phyloP scores from a whole-genome alignment of 106 monocot species.

The Vanilla planifolia region DNA sequence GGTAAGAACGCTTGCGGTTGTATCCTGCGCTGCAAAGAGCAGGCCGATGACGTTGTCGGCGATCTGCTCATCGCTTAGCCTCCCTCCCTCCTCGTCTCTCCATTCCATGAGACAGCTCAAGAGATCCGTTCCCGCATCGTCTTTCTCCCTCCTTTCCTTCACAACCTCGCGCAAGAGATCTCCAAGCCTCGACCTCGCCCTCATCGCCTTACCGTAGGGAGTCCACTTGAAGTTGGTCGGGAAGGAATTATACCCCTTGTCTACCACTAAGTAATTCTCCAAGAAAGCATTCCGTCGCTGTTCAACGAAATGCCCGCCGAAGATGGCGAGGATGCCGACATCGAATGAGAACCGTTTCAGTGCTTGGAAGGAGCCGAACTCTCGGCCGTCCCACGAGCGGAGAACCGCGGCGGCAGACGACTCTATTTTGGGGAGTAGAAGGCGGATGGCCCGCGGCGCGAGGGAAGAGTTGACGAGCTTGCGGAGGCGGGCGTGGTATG shows the following conservation, averaged over 20 bases:
- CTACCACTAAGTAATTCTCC: slow-evolving; percentile 49
- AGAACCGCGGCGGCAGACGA: slow-evolving; percentile 20
- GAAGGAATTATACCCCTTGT: slow-evolving; percentile 74
- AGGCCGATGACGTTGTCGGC: slow-evolving; percentile 33
- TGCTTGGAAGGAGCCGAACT: slow-evolving; percentile 21
- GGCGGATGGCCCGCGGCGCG: slow-evolving; percentile 34
- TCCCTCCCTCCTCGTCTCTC: slow-evolving; percentile 21
- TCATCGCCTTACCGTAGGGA: slow-evolving; percentile 47
- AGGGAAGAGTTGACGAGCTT: slow-evolving; percentile 38
- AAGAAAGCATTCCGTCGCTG: slow-evolving; percentile 26
- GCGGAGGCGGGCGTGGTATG: slow-evolving; percentile 51
- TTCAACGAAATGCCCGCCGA: slow-evolving; percentile 29
- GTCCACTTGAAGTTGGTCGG: slow-evolving; percentile 54
- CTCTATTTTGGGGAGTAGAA: slow-evolving; percentile 35
- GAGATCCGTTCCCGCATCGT: neutral
- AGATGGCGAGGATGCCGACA: slow-evolving; percentile 48
- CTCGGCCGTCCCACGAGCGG: slow-evolving; percentile 19
- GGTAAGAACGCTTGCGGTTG: neutral
- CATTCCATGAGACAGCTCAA: slow-evolving; percentile 38
- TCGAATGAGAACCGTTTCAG: slow-evolving; percentile 46
- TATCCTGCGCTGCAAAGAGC: slow-evolving; percentile 1
- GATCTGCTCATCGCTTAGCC: slow-evolving; percentile 62
- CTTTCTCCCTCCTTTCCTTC: slow-evolving; percentile 1
- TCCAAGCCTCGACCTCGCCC: slow-evolving; percentile 59
- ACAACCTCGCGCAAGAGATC: slow-evolving; percentile 50